Percentiles rank a stretch among this genome's conserved stretches.
Conservation (phyloP, 2,329 filamentous ascomycete species). For the Diaporthe sp. region DNA sequence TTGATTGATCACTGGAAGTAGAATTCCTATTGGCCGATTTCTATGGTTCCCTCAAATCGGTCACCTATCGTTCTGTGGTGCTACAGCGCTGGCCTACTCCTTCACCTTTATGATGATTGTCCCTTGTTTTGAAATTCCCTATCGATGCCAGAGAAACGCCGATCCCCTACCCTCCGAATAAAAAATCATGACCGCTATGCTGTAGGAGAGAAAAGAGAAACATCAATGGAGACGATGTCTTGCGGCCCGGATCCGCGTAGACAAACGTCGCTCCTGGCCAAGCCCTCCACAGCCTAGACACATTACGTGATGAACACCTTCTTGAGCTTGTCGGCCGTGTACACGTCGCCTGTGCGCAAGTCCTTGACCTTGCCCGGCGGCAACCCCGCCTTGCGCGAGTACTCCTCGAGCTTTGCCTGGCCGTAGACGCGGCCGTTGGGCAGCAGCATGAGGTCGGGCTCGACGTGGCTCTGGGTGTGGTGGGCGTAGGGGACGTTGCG, state of each 20-base stretch:
- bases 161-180: neutral
- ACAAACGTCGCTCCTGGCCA: neutral
- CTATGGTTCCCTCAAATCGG: neutral
- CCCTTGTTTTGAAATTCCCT: neutral
- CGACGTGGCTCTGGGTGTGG: constrained; percentile 93
- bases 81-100: neutral
- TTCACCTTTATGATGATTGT: neutral
- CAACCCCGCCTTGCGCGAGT: constrained; percentile 84
- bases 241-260: neutral
- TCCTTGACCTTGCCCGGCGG: constrained; percentile 78
- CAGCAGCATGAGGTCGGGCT: constrained; percentile 86
- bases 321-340: constrained; percentile 71
- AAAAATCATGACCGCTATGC: constrained; percentile 34
- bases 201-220: neutral
- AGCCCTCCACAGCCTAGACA: neutral
- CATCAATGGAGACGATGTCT: neutral
- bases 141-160: constrained; percentile 16
- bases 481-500: constrained; percentile 92
- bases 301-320: constrained; percentile 90
- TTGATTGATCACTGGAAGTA: neutral
- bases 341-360: constrained; percentile 80
- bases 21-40: neutral
- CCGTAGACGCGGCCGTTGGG: constrained; percentile 92
- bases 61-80: neutral
- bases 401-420: constrained; percentile 76